Conservation (phyloP, 768 basidiomycete species). For the Mycena capillaripes region DNA sequence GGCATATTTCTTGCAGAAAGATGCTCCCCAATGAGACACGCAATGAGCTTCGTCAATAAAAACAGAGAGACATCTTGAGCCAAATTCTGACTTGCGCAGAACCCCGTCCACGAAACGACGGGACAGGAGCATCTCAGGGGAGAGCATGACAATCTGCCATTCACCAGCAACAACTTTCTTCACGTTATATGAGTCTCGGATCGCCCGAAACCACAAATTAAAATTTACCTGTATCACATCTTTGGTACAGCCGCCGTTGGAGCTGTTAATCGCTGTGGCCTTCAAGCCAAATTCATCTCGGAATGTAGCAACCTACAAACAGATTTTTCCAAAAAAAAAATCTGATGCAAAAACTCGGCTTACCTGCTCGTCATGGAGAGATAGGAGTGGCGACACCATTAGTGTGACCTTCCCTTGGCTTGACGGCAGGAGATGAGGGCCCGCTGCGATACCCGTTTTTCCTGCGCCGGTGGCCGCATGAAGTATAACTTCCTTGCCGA, state of each 20-base stretch:
- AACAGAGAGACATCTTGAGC: not conserved
- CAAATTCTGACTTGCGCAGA: constrained; percentile 6
- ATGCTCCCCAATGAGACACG: constrained; percentile 49
- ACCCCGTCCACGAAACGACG: constrained; percentile 1
- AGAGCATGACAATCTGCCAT: constrained; percentile 41
- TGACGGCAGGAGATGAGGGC: constrained; percentile 46
- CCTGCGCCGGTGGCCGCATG: constrained; percentile 49
- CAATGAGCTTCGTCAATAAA: constrained; percentile 12
- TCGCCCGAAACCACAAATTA: not conserved
- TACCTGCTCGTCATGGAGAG: constrained; percentile 56
- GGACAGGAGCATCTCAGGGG: constrained; percentile 12
- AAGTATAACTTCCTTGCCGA: constrained; percentile 25
- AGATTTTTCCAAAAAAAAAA: not conserved
- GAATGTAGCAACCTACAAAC: constrained; percentile 45
- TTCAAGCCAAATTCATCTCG: constrained; percentile 45
- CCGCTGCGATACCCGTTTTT: constrained; percentile 56
- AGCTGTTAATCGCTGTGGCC: constrained; percentile 49
- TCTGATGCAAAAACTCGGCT: not conserved
- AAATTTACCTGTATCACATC: constrained; percentile 41
- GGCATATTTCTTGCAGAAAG: constrained; percentile 50
- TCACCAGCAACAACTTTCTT: constrained; percentile 28
- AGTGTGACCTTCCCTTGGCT: constrained; percentile 49
- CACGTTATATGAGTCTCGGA: not conserved
- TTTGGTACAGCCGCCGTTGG: constrained; percentile 44
- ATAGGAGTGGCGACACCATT: constrained; percentile 54